These are phyloP conservation scores for Jasminum sambac DNA, from an alignment of 257 asterid genomes.

Conservation along the genomic window DNA sequence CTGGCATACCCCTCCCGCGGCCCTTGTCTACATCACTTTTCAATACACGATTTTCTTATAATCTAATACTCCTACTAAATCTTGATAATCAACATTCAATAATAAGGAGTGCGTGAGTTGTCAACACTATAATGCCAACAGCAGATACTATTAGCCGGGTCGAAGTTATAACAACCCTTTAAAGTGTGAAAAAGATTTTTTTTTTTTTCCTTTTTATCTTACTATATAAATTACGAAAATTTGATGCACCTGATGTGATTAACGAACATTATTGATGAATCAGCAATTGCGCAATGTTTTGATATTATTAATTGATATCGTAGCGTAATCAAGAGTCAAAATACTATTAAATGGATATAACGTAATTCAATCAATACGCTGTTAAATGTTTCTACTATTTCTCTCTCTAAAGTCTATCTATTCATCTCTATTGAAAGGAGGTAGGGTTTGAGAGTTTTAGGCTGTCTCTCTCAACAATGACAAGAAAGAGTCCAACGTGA, in stretches of 20 bases:
- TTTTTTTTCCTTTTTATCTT: too few species aligned
- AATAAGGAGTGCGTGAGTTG: background rate
- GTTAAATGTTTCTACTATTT: background rate
- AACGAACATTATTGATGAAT: too few species aligned
- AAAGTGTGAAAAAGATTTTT: background rate
- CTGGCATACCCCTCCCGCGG: too few species aligned
- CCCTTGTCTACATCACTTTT: too few species aligned
- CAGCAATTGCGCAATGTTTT: too few species aligned
- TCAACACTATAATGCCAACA: background rate
- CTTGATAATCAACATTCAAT: background rate
- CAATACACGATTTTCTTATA: too few species aligned
- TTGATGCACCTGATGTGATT: too few species aligned
- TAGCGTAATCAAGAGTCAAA: too few species aligned
- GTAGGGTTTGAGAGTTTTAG: constrained; percentile 33
- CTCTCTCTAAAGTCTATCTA: background rate
- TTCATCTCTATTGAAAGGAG: background rate
- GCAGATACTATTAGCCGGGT: background rate
- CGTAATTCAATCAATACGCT: too few species aligned
- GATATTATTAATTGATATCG: too few species aligned
- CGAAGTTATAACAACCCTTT: background rate
- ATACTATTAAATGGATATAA: too few species aligned
- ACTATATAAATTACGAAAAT: too few species aligned
- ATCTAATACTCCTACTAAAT: background rate
- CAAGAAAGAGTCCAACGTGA: constrained; percentile 42
- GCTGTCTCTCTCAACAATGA: constrained; percentile 47